Conservation (phyloP, 2,329 filamentous ascomycete species). For the Xylaria arbuscula region DNA sequence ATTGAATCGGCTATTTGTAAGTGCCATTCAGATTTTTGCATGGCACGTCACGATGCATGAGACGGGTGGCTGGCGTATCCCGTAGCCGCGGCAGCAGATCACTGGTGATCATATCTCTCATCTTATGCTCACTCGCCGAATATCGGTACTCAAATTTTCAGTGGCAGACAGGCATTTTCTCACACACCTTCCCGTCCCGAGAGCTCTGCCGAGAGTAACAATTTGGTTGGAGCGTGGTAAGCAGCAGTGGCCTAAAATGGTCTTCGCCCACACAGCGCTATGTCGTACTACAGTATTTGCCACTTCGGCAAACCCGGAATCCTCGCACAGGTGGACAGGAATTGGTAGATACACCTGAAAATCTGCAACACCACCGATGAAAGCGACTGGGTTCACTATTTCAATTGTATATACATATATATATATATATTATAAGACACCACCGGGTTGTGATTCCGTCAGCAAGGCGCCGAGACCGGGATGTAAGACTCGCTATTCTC, state of each 20-base stretch:
- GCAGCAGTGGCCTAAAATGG: neutral
- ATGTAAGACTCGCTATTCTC: neutral
- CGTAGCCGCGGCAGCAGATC: slow-evolving; percentile 14
- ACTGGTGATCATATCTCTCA: slow-evolving; percentile 19
- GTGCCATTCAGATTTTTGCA: neutral
- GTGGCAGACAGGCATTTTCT: neutral
- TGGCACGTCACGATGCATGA: neutral
- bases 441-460: slow-evolving; percentile 15
- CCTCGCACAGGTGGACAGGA: neutral
- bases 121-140: slow-evolving; percentile 14
- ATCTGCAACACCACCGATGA: neutral
- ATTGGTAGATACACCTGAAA: neutral
- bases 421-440: neutral
- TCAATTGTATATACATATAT: neutral
- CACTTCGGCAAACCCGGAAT: slow-evolving; percentile 24
- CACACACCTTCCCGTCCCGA: neutral
- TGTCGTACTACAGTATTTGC: slow-evolving; percentile 5
- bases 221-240: slow-evolving; percentile 10
- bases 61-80: slow-evolving; percentile 1
- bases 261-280: neutral
- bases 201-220: neutral
- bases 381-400: neutral
- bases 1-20: neutral
- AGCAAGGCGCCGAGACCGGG: slow-evolving; percentile 14
- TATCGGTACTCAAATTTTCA: neutral